phyloP scores from a whole-genome alignment of 371 early-diverging fungal genomes.

The Rhizomucor miehei region DNA sequence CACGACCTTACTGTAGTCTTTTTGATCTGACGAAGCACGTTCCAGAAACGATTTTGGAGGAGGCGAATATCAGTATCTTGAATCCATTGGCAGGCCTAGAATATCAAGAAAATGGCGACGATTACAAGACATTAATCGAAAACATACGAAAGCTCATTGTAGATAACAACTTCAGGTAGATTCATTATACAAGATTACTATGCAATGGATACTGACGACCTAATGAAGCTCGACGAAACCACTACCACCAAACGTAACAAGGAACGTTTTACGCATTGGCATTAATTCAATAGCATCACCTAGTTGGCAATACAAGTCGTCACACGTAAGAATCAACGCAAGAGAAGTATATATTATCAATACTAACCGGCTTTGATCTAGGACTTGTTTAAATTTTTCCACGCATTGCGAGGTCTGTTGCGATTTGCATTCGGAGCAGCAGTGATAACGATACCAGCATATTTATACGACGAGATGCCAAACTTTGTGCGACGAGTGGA shows the following conservation, averaged over 20 bases:
- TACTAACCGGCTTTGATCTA: constrained; percentile 9
- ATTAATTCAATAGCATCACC: constrained; percentile 80
- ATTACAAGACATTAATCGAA: constrained; percentile 58
- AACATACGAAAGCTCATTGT: constrained; percentile 55
- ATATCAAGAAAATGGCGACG: constrained; percentile 32
- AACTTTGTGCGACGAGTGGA: constrained; percentile 72
- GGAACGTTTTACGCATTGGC: constrained; percentile 71
- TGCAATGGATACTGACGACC: no score
- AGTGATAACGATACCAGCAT: constrained; percentile 80
- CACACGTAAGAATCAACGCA: constrained; percentile 39
- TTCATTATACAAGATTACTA: no score
- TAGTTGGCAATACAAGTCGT: constrained; percentile 64
- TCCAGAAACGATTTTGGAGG: constrained; percentile 44
- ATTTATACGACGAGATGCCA: constrained; percentile 61
- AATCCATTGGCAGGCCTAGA: constrained; percentile 26
- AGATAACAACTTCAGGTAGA: constrained; percentile 60
- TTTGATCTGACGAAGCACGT: constrained; percentile 79
- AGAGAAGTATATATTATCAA: background rate
- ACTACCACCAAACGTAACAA: constrained; percentile 40
- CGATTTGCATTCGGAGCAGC: constrained; percentile 77
- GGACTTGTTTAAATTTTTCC: constrained; percentile 72
- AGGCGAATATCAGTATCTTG: constrained; percentile 42
- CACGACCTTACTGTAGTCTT: constrained; percentile 62
- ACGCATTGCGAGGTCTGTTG: constrained; percentile 72
- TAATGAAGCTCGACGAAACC: constrained; percentile 43